Conservation (phyloP, 805 yeast genomes). For the Ogataea kodamae region DNA sequence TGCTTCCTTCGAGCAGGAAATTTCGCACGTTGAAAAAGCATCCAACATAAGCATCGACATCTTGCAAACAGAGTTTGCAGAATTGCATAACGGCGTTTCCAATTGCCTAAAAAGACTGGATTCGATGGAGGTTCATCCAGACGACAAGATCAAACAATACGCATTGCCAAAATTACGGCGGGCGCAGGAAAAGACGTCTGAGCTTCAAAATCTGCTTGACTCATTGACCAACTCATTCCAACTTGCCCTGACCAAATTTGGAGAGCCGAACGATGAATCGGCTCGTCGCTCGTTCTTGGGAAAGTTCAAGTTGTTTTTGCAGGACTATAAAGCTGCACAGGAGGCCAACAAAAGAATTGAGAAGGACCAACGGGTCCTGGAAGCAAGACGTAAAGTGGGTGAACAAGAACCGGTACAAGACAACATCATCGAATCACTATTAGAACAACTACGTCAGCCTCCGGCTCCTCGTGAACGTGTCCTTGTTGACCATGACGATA, state of each 20-base stretch:
- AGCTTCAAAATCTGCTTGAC: conserved; percentile 48
- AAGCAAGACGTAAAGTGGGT: conserved; percentile 56
- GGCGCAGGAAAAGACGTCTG: conserved; percentile 42
- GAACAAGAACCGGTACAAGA: conserved; percentile 32
- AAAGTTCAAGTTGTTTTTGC: conserved; percentile 56
- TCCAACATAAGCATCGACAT: conserved; percentile 63
- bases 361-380: conserved; percentile 63
- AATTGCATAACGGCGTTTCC: conserved; percentile 47
- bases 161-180: conserved; percentile 37
- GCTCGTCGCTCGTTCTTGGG: conserved; percentile 59
- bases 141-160: conserved; percentile 55
- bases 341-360: conserved; percentile 63
- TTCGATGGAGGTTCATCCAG: conserved; percentile 65
- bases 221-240: conserved; percentile 51
- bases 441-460: conserved; percentile 22
- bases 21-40: conserved; percentile 48
- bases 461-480: conserved; percentile 4
- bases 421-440: conserved; percentile 22
- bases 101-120: conserved; percentile 53
- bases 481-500: conserved; percentile 14
- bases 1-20: conserved; percentile 57
- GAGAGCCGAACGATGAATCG: conserved; percentile 57
- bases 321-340: conserved; percentile 62
- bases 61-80: conserved; percentile 55
- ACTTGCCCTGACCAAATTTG: conserved; percentile 63